Conservation (phyloP, 192 early-diverging fungal species). For the Backusella circina region DNA sequence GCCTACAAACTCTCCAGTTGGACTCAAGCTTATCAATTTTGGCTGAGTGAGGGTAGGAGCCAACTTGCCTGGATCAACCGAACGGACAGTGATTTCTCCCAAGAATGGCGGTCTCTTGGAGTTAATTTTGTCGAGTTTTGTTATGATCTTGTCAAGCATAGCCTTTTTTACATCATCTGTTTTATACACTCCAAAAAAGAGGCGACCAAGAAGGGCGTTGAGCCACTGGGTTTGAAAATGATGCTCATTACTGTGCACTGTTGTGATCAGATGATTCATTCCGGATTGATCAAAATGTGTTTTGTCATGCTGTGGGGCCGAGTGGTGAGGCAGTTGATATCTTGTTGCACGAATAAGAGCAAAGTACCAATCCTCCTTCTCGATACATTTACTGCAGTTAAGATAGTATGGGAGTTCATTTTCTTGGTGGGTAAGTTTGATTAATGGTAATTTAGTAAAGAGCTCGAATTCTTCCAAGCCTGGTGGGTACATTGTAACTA, state of each 20-base stretch:
- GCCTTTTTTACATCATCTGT: constrained; percentile 58
- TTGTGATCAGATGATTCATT: constrained; percentile 40
- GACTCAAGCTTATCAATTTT: constrained; percentile 59
- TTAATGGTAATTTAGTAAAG: constrained; percentile 54
- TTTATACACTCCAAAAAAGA: constrained; percentile 74
- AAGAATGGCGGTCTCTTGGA: constrained; percentile 67
- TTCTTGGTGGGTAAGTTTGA: constrained; percentile 41
- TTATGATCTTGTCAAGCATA: constrained; percentile 63
- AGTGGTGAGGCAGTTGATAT: constrained; percentile 22
- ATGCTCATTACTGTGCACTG: constrained; percentile 57
- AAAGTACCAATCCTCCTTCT: constrained; percentile 92
- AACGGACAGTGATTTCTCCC: constrained; percentile 77
- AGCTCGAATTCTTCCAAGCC: constrained; percentile 59
- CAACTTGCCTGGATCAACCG: constrained; percentile 75
- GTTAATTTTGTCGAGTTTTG: constrained; percentile 64
- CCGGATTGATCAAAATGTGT: constrained; percentile 45
- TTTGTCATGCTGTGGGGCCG: constrained; percentile 25
- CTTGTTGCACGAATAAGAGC: constrained; percentile 69
- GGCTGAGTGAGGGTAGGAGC: constrained; percentile 81
- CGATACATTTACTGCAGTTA: constrained; percentile 50
- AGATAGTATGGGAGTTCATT: constrained; percentile 50
- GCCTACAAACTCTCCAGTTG: constrained; percentile 67
- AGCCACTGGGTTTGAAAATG: constrained; percentile 71
- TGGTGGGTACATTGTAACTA: constrained; percentile 52
- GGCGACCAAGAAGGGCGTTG: constrained; percentile 79